Evolutionary conservation across 495 filamentous ascomycete genomes (phyloP).

Genomic region (Astrocystis sublimbata): DNA sequence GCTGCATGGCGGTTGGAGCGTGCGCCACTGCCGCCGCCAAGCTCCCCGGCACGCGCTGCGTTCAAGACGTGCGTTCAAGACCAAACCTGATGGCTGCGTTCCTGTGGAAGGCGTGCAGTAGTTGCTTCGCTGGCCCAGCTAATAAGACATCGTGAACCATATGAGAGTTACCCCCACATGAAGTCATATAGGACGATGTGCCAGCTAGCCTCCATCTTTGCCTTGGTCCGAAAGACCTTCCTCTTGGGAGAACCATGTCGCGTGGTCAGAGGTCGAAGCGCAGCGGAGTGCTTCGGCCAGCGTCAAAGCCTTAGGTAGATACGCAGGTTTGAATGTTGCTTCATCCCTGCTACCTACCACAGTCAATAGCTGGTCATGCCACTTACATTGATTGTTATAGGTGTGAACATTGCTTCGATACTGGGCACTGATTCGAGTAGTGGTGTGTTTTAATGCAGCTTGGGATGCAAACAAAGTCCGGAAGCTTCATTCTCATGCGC

Average conservation of each 20-base stretch:
- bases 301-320: neutral
- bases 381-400: no score
- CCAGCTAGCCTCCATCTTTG: neutral
- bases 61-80: neutral
- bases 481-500: no score
- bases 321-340: neutral
- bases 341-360: no score
- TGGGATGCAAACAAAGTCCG: no score
- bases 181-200: neutral
- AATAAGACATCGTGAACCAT: neutral
- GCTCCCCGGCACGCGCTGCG: neutral
- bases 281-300: neutral
- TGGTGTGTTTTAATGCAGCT: no score
- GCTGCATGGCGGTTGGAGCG: neutral
- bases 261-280: neutral
- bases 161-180: neutral
- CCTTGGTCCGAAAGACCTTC: neutral
- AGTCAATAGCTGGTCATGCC: no score
- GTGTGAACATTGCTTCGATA: no score
- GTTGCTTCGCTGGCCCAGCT: neutral
- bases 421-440: no score
- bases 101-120: neutral
- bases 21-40: constrained; percentile 1
- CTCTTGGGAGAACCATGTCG: neutral
- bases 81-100: neutral